Percentiles rank a stretch among this genome's conserved stretches.
Conservation (phyloP, 148 eudicot genomes). For the Agrostemma githago region DNA sequence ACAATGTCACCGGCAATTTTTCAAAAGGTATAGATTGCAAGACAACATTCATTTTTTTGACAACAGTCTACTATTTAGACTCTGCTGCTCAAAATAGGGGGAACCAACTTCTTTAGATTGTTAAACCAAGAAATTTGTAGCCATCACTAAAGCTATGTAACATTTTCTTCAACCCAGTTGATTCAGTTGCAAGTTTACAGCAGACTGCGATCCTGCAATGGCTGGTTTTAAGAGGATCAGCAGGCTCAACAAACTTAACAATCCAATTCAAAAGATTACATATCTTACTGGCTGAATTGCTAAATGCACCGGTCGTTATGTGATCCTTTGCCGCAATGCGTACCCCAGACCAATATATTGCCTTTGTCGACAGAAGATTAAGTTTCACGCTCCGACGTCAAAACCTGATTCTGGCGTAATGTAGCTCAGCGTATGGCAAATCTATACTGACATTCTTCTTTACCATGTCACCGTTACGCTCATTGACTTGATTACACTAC, state of each 20-base stretch:
- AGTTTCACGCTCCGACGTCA: neutral
- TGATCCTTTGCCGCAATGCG: neutral
- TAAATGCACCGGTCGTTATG: neutral
- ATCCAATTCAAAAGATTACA: neutral
- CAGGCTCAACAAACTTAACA: neutral
- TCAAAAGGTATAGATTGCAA: neutral
- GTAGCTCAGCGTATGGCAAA: neutral
- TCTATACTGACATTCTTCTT: neutral
- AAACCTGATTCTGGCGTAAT: neutral
- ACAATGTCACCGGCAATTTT: constrained; percentile 12
- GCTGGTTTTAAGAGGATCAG: neutral
- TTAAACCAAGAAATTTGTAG: neutral
- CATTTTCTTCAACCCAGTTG: neutral
- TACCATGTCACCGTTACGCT: neutral
- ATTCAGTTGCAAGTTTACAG: neutral
- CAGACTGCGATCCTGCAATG: neutral
- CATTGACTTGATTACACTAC: neutral
- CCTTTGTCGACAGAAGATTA: neutral
- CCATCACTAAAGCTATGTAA: neutral
- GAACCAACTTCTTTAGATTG: neutral
- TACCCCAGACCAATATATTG: neutral
- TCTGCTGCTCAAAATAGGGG: neutral
- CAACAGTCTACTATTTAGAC: neutral
- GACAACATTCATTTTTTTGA: neutral
- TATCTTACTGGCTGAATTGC: neutral